phyloP scores from a whole-genome alignment of 1,139 yeast genomes.

The Saccharomyces hybrid region DNA sequence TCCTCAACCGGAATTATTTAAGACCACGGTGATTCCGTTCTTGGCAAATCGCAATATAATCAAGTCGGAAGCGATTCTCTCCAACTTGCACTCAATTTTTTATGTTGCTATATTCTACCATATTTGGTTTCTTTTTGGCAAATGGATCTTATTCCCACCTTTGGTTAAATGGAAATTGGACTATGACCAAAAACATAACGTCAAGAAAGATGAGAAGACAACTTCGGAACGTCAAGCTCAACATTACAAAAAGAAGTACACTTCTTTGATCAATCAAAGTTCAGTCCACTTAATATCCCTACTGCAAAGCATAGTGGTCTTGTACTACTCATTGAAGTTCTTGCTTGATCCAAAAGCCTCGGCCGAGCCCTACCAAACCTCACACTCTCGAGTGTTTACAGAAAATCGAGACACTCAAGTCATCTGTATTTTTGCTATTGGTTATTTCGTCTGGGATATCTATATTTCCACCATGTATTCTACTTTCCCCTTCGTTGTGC shows the following conservation, averaged over 20 bases:
- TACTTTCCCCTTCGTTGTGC: slow-evolving; percentile 67
- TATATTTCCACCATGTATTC: slow-evolving; percentile 54
- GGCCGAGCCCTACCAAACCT: slow-evolving; percentile 17
- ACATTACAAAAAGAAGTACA: slow-evolving; percentile 8
- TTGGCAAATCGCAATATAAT: slow-evolving; percentile 12
- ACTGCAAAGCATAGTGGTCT: slow-evolving; percentile 27
- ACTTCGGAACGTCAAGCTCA: slow-evolving; percentile 3
- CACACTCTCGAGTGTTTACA: slow-evolving; percentile 51
- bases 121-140: slow-evolving; percentile 21
- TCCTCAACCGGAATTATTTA: slow-evolving; percentile 12
- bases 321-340: slow-evolving; percentile 23
- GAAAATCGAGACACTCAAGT: slow-evolving; percentile 68
- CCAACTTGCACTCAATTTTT: slow-evolving; percentile 25
- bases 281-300: slow-evolving; percentile 30
- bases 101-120: slow-evolving; percentile 28
- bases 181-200: slow-evolving; percentile 1
- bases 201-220: slow-evolving; percentile 7
- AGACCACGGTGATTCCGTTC: slow-evolving; percentile 13
- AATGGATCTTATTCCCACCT: slow-evolving; percentile 23
- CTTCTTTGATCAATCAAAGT: slow-evolving; percentile 22
- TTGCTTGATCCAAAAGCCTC: slow-evolving; percentile 12
- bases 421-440: slow-evolving; percentile 62
- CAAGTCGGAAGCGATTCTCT: slow-evolving; percentile 19
- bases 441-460: slow-evolving; percentile 92
- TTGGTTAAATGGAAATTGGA: slow-evolving; percentile 14